Base-by-base conservation (phyloP, 441 rosid genomes). In the Raphanus hybrid region DNA sequence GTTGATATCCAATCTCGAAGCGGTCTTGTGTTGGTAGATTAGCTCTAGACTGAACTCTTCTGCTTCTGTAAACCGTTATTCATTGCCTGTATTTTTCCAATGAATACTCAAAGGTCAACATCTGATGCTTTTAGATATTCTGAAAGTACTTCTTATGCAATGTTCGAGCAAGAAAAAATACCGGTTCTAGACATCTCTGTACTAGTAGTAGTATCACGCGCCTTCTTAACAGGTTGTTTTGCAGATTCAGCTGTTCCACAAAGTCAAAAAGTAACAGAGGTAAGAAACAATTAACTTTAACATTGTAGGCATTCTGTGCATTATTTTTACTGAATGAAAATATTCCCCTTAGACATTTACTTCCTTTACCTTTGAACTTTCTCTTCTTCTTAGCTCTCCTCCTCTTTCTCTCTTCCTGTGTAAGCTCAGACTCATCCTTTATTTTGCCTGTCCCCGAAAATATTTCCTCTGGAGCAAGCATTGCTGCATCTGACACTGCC, bases 371-470 rank as follows among this genome's bases (percentile, higher is more conserved):
- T 80, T 90, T 93, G 66, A 84, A 84, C 84, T 86, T 93, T 74
- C 97, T 88, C 83, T 95, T 95, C 93, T 95, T 95, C 75, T 86
- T 91, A 73, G 99, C 99, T 85, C 99, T 91, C 86, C 99, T 88
- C 72, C 93, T 95, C 84, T 89, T 95, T 87, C 92, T 89, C 55
- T 95, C 96, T 63, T 78, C 90, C 81, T 87, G 86, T 0, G 96
- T 91, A 20, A 95, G 86, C 78, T 95, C 99, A 43, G 89, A 67
- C 80, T 89, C 97, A 72, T 91, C 99, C 84, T 93, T 91, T 54
- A 95, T 78, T 50, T 90, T 83, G 70, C 98, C 97, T 88, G 89
- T 91, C 64, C 97, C 93, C 1, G 83, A 54, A 84, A 93, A 93
- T 26, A 95, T 87, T 82, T 93, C 99, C 83, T 95, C 97, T 12